Conservation (phyloP, 371 early-diverging fungal genomes). For the Mucor plumbeus region DNA sequence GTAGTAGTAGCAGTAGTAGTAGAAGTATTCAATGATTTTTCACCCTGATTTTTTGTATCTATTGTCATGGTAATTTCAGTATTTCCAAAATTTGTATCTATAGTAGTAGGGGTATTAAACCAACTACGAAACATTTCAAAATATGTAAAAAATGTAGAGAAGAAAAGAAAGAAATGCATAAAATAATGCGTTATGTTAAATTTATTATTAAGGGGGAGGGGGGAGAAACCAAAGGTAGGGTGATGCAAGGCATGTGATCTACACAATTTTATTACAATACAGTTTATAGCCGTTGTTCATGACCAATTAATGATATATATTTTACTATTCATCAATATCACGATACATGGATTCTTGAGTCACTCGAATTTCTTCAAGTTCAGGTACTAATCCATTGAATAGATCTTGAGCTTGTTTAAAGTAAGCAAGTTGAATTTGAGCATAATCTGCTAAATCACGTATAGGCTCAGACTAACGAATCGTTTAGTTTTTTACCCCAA, state of each 20-base stretch:
- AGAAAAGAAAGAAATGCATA: background rate
- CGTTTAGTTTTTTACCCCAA: background rate
- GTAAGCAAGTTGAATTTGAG: constrained; percentile 85
- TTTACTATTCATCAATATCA: constrained; percentile 30
- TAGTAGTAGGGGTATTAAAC: constrained; percentile 1
- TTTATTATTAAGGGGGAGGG: constrained; percentile 3
- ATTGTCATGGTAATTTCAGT: background rate
- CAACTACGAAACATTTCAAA: constrained; percentile 5
- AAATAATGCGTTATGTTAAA: background rate
- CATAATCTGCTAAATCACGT: constrained; percentile 82
- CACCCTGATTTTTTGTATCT: background rate
- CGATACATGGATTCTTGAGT: constrained; percentile 89
- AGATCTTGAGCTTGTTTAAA: constrained; percentile 82
- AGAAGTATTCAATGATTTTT: background rate
- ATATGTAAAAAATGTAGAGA: constrained; percentile 2
- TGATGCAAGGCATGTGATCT: constrained; percentile 10
- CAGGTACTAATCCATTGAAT: constrained; percentile 81
- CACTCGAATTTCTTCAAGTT: constrained; percentile 90
- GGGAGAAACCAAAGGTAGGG: constrained; percentile 1
- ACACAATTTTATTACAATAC: background rate
- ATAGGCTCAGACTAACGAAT: constrained; percentile 77
- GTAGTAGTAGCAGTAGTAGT: background rate
- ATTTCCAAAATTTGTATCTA: background rate
- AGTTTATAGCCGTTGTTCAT: constrained; percentile 1
- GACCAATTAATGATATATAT: constrained; percentile 10